Base-by-base conservation (phyloP, 305 asterid genomes). In the Fraxinus sp. region DNA sequence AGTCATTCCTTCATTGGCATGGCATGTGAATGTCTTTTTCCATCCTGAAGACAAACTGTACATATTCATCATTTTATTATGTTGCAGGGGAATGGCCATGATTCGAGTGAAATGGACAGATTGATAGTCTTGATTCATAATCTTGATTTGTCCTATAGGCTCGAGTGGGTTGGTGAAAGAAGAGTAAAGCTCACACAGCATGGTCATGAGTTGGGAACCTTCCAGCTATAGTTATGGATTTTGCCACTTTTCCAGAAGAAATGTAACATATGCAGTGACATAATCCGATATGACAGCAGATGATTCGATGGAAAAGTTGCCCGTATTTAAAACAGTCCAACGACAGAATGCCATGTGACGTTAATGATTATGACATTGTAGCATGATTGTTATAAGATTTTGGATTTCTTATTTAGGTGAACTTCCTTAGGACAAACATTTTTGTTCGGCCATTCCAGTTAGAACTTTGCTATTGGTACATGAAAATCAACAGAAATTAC, bases 121-220 rank as follows among this genome's bases (percentile, higher is more conserved):
- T 57, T 94, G 87, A 93, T 91, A 85, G 85, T 84, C 80, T 87
- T 94, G 83, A 80, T 93, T 84, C 98, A 93, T 86, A 95, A 93
- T 87, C 96, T 96, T 55, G 98, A 96, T 88, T 91, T 96, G 79
- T 96, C 98, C 32, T 94, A 96, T 75, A 89, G 93, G 84, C 91
- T 96, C 52, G 97, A 91, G 74, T 94, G 98, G 98, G 93, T 90
- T 72, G 95, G 92, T 81, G 88, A 88, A 78, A 90, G 94, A 88
- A 91, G 90, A 81, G 96, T 96, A 79, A 91, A 86, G 86, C 95
- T 96, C 85, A 83, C 84, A 11, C 98, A 89, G 22, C 97, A 96
- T 88, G 94, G 95, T 79, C 93, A 84, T 55, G 95, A 93, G 35
- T 81, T 96, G 80, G 97, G 99, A 80, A 88, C 85, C 78, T 96